These are phyloP conservation scores for Aspergillus hiratsukae DNA, from an alignment of 2,329 filamentous ascomycete genomes.

Conservation along the genomic window DNA sequence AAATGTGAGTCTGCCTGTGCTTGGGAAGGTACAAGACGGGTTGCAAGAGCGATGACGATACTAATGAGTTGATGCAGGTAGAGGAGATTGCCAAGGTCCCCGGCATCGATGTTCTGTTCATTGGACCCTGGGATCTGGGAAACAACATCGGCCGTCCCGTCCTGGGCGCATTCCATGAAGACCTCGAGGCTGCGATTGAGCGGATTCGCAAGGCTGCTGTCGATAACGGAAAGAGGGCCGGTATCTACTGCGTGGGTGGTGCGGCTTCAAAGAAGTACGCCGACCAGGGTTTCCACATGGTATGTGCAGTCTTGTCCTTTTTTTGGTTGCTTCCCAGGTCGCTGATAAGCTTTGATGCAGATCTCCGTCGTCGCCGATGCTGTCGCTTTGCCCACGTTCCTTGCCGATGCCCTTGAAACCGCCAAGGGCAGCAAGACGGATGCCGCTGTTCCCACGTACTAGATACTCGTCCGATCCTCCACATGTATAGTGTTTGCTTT, in stretches of 20 bases:
- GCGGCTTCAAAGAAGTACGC: slow-evolving; percentile 50
- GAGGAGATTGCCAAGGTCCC: slow-evolving; percentile 50
- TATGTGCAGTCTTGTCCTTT: slow-evolving; percentile 24
- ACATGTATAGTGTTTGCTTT: neutral
- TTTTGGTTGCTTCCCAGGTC: neutral
- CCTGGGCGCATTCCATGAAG: slow-evolving; percentile 44
- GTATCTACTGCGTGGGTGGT: slow-evolving; percentile 52
- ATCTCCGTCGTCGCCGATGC: slow-evolving; percentile 44
- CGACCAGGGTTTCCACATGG: slow-evolving; percentile 53
- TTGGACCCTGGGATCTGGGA: slow-evolving; percentile 54
- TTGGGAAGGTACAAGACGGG: too few relatives aligned
- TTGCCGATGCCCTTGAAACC: slow-evolving; percentile 31
- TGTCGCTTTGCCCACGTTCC: slow-evolving; percentile 40
- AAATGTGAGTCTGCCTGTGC: too few relatives aligned
- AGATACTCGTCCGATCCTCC: neutral
- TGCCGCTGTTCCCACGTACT: slow-evolving; percentile 10
- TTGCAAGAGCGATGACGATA: neutral
- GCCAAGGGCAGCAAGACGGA: slow-evolving; percentile 25
- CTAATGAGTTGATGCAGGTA: slow-evolving; percentile 22
- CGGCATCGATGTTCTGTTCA: slow-evolving; percentile 51
- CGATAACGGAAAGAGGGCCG: slow-evolving; percentile 50
- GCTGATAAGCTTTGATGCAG: slow-evolving; percentile 15
- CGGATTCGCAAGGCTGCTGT: slow-evolving; percentile 49
- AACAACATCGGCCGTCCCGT: slow-evolving; percentile 56
- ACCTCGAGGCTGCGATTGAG: slow-evolving; percentile 50